Base-by-base conservation (phyloP, 805 yeast species). In the Ogataea pignaliae region DNA sequence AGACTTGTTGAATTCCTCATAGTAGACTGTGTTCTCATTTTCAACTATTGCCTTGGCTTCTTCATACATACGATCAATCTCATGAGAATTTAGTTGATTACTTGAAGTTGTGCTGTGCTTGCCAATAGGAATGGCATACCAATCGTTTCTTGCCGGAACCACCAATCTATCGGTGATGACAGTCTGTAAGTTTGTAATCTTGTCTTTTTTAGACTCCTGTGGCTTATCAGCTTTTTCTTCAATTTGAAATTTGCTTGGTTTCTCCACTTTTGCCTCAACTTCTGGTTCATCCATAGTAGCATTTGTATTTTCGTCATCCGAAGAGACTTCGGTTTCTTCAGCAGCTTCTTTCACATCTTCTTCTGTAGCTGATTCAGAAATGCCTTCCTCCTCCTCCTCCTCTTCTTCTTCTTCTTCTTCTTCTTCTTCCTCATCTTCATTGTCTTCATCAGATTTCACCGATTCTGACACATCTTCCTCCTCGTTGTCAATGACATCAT, bases 1-100 rank as follows among this genome's bases (percentile, higher is more conserved):
- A 44, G 83, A 77, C 51, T 81, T 81, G 43, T 85, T 78, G 60
- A 83, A 83, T 60, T 84, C 95, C 48, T 81, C 83, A 48, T 78
- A 74, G 61, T 86, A 91, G 0, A 72, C 57, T 45, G 76, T 73
- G 63, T 88, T 88, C 47, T 93, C 98, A 14, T 69, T 66, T 42
- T 84, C 85, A 18, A 88, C 68, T 15, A 83, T 68, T 35, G 68
- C 70, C 55, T 82, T 73, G 33, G 95, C 97, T 58, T 81, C 77
- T 47, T 78, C 79, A 44, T 71, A 72, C 39, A 90, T 70, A 49
- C 75, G 71, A 17, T 79, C 83, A 40, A 85, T 69, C 46, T 81
- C 85, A 29, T 75, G 76, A 37, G 76, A 70, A 26, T 75, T 72
- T 37, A 72, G 65, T 56, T 56, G 69, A 4, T 4, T 21, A 51